These are phyloP conservation scores for Dunaliella sp. DNA, from an alignment of 139 green algal species.

Conservation along the genomic window DNA sequence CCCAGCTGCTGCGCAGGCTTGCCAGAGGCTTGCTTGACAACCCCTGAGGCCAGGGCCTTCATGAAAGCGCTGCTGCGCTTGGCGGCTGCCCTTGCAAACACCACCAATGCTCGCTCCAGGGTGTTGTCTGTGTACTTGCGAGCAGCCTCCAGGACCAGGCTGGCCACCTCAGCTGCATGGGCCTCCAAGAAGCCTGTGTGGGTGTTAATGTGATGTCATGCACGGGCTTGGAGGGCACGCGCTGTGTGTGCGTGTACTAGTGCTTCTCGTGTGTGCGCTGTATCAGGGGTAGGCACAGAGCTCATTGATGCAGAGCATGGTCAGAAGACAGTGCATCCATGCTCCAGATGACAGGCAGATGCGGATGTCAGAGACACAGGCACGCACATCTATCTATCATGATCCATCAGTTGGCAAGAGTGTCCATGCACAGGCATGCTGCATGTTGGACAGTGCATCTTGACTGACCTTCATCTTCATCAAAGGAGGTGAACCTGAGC, in stretches of 20 bases:
- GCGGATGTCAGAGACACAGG: too few species aligned
- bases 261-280: too few species aligned
- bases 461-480: not conserved
- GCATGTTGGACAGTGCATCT: too few species aligned
- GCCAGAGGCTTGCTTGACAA: conserved; percentile 40
- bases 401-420: too few species aligned
- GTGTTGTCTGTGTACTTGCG: conserved; percentile 20
- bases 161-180: conserved; percentile 41
- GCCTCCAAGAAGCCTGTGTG: conserved; percentile 56
- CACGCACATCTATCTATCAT: too few species aligned
- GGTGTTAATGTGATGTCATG: too few species aligned
- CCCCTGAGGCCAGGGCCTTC: conserved; percentile 45
- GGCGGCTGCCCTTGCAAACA: not conserved
- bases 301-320: too few species aligned
- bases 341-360: too few species aligned
- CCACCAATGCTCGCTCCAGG: conserved; percentile 17
- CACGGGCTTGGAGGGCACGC: not conserved
- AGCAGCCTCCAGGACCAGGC: conserved; percentile 32
- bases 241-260: not conserved
- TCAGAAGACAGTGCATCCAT: too few species aligned
- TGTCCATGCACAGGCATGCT: too few species aligned
- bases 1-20: conserved; percentile 19
- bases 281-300: too few species aligned
- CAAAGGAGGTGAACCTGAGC: not conserved
- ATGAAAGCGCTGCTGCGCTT: conserved; percentile 42